These are phyloP conservation scores for Comarum palustre DNA, from an alignment of 306 rosid genomes.

Conservation along the genomic window DNA sequence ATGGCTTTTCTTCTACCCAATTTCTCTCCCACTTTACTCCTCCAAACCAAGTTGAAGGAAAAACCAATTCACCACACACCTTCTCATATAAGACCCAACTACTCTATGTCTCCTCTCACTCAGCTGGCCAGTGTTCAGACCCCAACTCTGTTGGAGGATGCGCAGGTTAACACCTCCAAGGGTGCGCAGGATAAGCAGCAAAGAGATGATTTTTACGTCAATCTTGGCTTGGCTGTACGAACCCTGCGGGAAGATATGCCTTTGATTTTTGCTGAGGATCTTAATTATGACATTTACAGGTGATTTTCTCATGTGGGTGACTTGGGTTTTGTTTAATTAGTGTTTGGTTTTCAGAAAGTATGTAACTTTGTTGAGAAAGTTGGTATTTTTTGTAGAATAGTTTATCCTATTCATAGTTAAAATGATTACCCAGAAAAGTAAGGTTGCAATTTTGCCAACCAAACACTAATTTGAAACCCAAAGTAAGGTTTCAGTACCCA, in stretches of 20 bases:
- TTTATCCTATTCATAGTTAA: background rate
- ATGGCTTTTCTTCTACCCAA: slow-evolving; percentile 83
- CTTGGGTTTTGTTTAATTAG: background rate
- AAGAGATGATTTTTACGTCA: slow-evolving; percentile 75
- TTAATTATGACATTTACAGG: slow-evolving; percentile 89
- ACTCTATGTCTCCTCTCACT: slow-evolving; percentile 27
- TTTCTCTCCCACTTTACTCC: slow-evolving; percentile 50
- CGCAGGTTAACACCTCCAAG: slow-evolving; percentile 47
- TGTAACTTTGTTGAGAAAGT: background rate
- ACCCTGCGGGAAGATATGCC: slow-evolving; percentile 90
- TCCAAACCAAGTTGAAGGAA: slow-evolving; percentile 56
- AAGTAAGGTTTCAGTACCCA: too few relatives aligned
- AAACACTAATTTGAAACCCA: too few relatives aligned
- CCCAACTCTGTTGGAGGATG: slow-evolving; percentile 42
- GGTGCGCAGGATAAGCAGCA: slow-evolving; percentile 45
- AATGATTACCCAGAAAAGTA: background rate
- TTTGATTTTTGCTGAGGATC: slow-evolving; percentile 68
- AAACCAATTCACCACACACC: slow-evolving; percentile 47
- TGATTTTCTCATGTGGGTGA: slow-evolving; percentile 27
- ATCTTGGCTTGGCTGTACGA: slow-evolving; percentile 82
- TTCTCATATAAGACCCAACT: slow-evolving; percentile 38
- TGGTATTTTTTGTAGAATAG: background rate
- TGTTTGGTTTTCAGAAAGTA: slow-evolving; percentile 21
- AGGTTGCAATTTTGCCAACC: background rate
- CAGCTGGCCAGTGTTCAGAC: slow-evolving; percentile 40